Base-by-base conservation (phyloP, 148 eudicot species). In the Cornus florida region DNA sequence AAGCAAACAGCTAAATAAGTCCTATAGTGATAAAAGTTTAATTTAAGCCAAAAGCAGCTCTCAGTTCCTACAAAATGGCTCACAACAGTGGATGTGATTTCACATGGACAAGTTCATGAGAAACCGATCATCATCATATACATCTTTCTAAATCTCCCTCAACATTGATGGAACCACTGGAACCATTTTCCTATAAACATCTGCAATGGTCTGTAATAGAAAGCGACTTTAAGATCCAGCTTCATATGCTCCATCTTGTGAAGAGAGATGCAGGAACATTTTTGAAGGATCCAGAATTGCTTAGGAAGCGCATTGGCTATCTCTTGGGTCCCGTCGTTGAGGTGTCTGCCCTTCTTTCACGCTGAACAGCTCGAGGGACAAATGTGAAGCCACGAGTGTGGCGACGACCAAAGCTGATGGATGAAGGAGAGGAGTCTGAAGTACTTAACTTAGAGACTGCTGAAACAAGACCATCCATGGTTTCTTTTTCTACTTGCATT, bases 381-480 rank as follows among this genome's bases (percentile, higher is more conserved):
- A 93, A 91, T n/a, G 90, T 16, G 69, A 95, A 53, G 71, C 97
- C 97, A 69, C 94, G 97, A 75, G 72, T 81, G 65, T 87, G 88
- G 59, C 89, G 93, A 60, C 86, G 92, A 57, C 99, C 99, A 84
- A 95, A 95, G 86, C 97, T 95, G 86, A 95, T 73, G 75, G 93
- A 82, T 10, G 98, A 83, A 41, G 97, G 97, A 41, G 89, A 73
- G 69, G 89, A 75, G 69, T 93, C 92, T 3, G 89, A 83, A 16
- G 97, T 93, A 75, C 85, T 89, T 73, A 93, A 77, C 73, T 75
- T 92, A 13, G 97, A 93, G 59, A 95, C 92, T 28, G 92, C 97
- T 67, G 94, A 92, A 82, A 91, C 89, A 69, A 95, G 92, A 67
- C 83, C 87, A 28, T 92, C 86, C 20, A 95, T 79, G 41, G 86